phyloP scores from a whole-genome alignment of 129 eudicot species.

The Helichrysum umbraculigerum region DNA sequence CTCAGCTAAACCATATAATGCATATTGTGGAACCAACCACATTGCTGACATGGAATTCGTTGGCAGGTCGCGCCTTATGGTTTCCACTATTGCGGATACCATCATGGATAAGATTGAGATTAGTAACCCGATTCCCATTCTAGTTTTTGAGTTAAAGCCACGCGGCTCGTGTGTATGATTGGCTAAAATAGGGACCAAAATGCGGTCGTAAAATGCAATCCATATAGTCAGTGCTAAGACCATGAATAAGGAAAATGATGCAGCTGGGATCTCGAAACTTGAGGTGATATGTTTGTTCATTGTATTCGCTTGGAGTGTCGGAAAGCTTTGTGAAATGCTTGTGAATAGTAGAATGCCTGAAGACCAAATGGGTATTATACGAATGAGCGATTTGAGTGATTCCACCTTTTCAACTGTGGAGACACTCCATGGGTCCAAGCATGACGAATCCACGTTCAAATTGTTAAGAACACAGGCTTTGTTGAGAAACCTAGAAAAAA shows the following conservation, averaged over 20 bases:
- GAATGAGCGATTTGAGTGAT: constrained; percentile 47
- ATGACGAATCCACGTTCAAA: constrained; percentile 32
- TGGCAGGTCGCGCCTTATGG: constrained; percentile 28
- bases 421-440: constrained; percentile 47
- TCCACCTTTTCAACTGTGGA: constrained; percentile 63
- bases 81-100: constrained; percentile 40
- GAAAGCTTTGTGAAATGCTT: constrained; percentile 24
- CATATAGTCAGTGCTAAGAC: constrained; percentile 37
- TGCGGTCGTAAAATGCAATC: constrained; percentile 50
- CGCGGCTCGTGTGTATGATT: constrained; percentile 35
- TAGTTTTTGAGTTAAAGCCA: constrained; percentile 34
- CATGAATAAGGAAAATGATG: constrained; percentile 33
- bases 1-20: constrained; percentile 41
- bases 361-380: constrained; percentile 58
- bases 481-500: constrained; percentile 51
- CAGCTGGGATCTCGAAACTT: constrained; percentile 51
- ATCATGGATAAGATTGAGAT: constrained; percentile 31
- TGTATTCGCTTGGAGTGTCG: constrained; percentile 48
- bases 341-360: constrained; percentile 43
- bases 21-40: constrained; percentile 53
- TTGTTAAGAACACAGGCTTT: constrained; percentile 62
- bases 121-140: constrained; percentile 55
- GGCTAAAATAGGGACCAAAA: constrained; percentile 35
- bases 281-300: constrained; percentile 42
- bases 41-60: constrained; percentile 45